These are phyloP conservation scores for Silene vulgaris DNA, from an alignment of 179 eudicot genomes.

Conservation along the genomic window DNA sequence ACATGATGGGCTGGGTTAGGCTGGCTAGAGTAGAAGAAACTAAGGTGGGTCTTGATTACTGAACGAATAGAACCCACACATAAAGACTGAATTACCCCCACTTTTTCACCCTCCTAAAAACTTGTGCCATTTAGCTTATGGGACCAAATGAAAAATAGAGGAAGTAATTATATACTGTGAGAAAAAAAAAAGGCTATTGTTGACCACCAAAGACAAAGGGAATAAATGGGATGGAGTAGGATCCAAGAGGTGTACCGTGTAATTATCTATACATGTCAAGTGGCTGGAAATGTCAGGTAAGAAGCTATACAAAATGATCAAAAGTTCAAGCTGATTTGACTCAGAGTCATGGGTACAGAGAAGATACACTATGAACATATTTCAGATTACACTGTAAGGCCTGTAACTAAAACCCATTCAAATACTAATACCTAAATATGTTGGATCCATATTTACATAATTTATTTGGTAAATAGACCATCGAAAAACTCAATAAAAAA, in stretches of 20 bases:
- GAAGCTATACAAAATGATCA: not conserved
- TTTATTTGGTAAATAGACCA: not conserved
- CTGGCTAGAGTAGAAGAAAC: no score
- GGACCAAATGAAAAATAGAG: no score
- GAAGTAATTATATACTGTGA: not conserved
- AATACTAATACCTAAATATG: not conserved
- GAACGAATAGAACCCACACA: no score
- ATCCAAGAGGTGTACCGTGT: not conserved
- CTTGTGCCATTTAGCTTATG: no score
- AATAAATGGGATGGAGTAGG: not conserved
- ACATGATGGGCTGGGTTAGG: no score
- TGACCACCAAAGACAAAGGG: not conserved
- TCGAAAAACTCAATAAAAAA: not conserved
- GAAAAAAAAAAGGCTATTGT: not conserved
- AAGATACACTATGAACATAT: not conserved
- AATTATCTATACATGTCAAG: not conserved
- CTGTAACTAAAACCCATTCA: not conserved
- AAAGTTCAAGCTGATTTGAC: not conserved
- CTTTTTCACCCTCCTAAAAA: no score
- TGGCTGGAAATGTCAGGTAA: not conserved
- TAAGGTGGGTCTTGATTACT: no score
- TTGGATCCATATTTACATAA: not conserved
- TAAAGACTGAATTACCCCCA: no score
- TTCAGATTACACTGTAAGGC: not conserved
- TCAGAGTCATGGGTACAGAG: not conserved